These are phyloP conservation scores for Verticillium alfalfae DNA, from an alignment of 2,329 filamentous ascomycete genomes.

Conservation along the genomic window DNA sequence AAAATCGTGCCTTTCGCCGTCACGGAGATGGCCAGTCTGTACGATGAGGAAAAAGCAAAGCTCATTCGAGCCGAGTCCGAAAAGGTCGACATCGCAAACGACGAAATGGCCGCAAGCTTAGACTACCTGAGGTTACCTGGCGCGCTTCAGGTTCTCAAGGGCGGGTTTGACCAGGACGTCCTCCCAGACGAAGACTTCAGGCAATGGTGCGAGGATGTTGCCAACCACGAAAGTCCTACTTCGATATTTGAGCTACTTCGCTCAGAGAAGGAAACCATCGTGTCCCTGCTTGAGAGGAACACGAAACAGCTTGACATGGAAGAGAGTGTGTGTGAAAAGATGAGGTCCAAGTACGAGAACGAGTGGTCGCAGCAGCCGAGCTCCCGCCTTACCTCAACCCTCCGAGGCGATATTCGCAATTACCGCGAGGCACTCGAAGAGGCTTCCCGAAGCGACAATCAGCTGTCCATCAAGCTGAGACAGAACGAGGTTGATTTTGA, in stretches of 20 bases:
- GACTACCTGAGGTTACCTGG: slow-evolving; percentile 89
- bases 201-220: slow-evolving; percentile 89
- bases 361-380: slow-evolving; percentile 99
- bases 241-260: slow-evolving; percentile 75
- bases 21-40: slow-evolving; percentile 92
- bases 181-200: slow-evolving; percentile 86
- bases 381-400: slow-evolving; percentile 77
- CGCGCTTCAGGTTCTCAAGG: slow-evolving; percentile 86
- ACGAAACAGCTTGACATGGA: slow-evolving; percentile 92
- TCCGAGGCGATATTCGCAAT: slow-evolving; percentile 80
- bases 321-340: slow-evolving; percentile 97
- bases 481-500: slow-evolving; percentile 88
- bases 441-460: slow-evolving; percentile 77
- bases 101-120: slow-evolving; percentile 91
- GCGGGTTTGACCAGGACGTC: slow-evolving; percentile 85
- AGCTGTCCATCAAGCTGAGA: slow-evolving; percentile 75
- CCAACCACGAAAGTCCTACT: slow-evolving; percentile 74
- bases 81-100: slow-evolving; percentile 84
- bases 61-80: slow-evolving; percentile 90
- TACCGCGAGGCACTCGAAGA: slow-evolving; percentile 88
- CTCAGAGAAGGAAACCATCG: slow-evolving; percentile 69
- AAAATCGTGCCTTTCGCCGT: slow-evolving; percentile 95
- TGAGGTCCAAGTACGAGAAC: slow-evolving; percentile 91
- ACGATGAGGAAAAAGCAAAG: slow-evolving; percentile 98
- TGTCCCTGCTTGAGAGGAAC: slow-evolving; percentile 68